phyloP scores from a whole-genome alignment of 495 filamentous ascomycete species.

The Paragyromitra xinjiangensis region DNA sequence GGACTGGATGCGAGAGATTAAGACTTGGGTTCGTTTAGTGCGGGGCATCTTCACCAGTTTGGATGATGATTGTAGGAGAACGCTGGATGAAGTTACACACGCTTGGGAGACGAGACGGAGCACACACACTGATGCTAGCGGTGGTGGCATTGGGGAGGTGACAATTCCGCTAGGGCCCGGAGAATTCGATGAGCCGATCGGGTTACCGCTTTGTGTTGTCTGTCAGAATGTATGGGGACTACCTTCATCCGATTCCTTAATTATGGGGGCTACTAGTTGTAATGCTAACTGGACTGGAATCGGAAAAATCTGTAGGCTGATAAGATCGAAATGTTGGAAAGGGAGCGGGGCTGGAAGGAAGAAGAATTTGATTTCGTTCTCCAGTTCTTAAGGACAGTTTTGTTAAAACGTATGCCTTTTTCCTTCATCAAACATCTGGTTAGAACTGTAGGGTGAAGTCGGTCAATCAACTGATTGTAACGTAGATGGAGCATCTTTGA shows the following conservation, averaged over 20 bases:
- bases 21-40: conserved; percentile 86
- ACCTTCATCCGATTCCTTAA: not conserved
- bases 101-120: conserved; percentile 55
- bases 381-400: conserved; percentile 84
- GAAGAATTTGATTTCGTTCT: conserved; percentile 92
- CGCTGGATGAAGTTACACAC: conserved; percentile 83
- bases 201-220: conserved; percentile 88
- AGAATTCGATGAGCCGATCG: conserved; percentile 92
- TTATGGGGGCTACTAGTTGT: not conserved
- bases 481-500: conserved; percentile 85
- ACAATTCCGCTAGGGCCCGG: conserved; percentile 84
- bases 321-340: conserved; percentile 86
- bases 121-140: conserved; percentile 57
- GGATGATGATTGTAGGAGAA: conserved; percentile 77
- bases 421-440: not conserved
- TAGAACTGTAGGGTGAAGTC: not conserved
- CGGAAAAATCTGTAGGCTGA: conserved; percentile 69
- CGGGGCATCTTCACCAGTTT: conserved; percentile 77
- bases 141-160: conserved; percentile 67
- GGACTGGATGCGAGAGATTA: conserved; percentile 86
- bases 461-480: conserved; percentile 27
- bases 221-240: conserved; percentile 80
- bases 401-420: conserved; percentile 76
- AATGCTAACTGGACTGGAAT: conserved; percentile 27
- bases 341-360: conserved; percentile 88